Conservation (phyloP, 2,329 filamentous ascomycete species). For the Colletotrichum musae region DNA sequence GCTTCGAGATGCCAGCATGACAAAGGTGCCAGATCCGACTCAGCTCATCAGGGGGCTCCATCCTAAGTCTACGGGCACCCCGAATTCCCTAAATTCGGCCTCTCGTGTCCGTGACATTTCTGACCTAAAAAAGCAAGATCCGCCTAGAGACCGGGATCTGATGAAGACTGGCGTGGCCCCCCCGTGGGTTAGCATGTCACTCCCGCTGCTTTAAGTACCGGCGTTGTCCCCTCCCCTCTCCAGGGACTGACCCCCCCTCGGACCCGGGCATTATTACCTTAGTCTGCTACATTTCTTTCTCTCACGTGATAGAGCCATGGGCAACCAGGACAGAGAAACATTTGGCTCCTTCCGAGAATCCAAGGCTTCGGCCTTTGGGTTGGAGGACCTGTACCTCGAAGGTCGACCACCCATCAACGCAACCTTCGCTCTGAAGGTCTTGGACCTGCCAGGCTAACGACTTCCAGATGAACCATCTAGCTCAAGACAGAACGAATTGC, state of each 20-base stretch:
- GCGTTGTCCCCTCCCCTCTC: neutral
- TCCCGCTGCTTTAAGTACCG: constrained; percentile 26
- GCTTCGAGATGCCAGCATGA: neutral
- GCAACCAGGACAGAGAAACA: constrained; percentile 15
- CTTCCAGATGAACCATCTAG: constrained; percentile 19
- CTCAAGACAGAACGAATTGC: neutral
- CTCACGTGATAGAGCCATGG: constrained; percentile 5
- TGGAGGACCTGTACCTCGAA: constrained; percentile 30
- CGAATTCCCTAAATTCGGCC: neutral
- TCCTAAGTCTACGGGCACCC: constrained; percentile 1
- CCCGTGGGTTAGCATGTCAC: constrained; percentile 14
- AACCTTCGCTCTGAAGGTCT: neutral
- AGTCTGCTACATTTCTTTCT: neutral
- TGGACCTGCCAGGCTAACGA: neutral
- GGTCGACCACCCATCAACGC: neutral
- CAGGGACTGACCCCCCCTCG: neutral
- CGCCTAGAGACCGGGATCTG: neutral
- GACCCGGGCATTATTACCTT: neutral
- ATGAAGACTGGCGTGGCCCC: constrained; percentile 18
- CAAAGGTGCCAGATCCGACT: neutral
- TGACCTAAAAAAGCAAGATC: neutral
- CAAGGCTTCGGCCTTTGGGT: constrained; percentile 20
- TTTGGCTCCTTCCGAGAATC: constrained; percentile 4
- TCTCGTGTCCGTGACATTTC: constrained; percentile 12
- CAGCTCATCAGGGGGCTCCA: neutral